Evolutionary conservation across 2,329 filamentous ascomycete species (phyloP).

Genomic region (Cercospora berteroae): DNA sequence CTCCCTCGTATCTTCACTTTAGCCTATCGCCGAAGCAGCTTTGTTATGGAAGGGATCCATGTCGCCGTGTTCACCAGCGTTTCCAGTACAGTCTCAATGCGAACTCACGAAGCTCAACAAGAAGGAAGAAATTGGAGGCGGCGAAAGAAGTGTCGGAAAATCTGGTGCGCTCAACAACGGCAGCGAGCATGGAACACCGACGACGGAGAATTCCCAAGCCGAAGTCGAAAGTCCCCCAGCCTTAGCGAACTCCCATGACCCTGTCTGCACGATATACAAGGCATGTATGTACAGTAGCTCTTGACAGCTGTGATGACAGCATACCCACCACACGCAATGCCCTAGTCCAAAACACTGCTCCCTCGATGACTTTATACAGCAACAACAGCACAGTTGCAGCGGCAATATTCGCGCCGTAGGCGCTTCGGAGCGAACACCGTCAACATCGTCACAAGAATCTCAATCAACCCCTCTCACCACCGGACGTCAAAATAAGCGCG

Average conservation of each 20-base stretch:
- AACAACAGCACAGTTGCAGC: background rate
- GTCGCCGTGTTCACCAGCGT: background rate
- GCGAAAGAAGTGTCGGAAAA: background rate
- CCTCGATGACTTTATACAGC: background rate
- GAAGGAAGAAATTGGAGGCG: background rate
- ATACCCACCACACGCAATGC: background rate
- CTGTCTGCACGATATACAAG: background rate
- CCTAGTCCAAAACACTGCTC: background rate
- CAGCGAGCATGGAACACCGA: background rate
- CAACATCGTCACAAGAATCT: background rate
- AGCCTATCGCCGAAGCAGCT: background rate
- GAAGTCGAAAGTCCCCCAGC: background rate
- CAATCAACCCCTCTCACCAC: background rate
- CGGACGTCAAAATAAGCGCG: constrained; percentile 1
- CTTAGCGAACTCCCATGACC: background rate
- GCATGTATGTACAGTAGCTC: background rate
- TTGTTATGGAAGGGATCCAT: background rate
- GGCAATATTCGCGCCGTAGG: background rate
- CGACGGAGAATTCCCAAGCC: background rate
- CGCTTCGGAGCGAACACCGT: background rate
- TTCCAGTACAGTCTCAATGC: background rate
- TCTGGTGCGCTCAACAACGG: background rate
- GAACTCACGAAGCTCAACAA: background rate
- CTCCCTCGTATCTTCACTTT: background rate
- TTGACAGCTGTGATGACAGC: background rate